Percentiles rank a stretch among this genome's conserved stretches.
Evolutionary conservation across 2,329 filamentous ascomycete genomes (phyloP).

Genomic region (Cladosporium sp.): DNA sequence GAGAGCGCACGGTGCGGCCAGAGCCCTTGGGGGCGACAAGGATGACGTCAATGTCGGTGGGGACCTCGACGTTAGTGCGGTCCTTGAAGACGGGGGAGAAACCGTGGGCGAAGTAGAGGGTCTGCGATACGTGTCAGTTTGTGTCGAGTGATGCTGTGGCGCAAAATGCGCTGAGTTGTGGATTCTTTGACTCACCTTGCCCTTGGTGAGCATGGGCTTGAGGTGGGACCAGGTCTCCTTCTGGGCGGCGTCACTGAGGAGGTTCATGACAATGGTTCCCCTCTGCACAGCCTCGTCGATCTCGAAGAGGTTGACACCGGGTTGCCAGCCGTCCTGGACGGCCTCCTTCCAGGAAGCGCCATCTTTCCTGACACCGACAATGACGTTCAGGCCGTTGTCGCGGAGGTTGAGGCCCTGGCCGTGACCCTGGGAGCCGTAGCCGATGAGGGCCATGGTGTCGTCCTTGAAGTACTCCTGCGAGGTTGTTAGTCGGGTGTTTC

Average conservation of each 20-base stretch:
- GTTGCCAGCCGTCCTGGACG: constrained; percentile 93
- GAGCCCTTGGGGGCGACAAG: constrained; percentile 99
- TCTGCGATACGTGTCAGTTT: constrained; percentile 55
- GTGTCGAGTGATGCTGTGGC: not conserved
- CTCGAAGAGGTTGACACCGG: constrained; percentile 98
- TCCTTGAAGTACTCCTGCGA: constrained; percentile 97
- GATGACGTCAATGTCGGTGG: constrained; percentile 96
- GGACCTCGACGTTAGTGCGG: constrained; percentile 97
- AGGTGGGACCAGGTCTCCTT: constrained; percentile 97
- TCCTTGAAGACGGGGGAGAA: constrained; percentile 99
- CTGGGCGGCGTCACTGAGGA: constrained; percentile 96
- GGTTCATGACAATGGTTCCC: constrained; percentile 98
- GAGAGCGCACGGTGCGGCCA: constrained; percentile 94
- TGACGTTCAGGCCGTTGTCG: constrained; percentile 99
- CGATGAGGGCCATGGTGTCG: constrained; percentile 97
- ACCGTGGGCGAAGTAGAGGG: constrained; percentile 99
- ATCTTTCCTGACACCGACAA: constrained; percentile 97
- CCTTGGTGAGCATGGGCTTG: constrained; percentile 97
- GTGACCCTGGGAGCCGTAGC: constrained; percentile 97
- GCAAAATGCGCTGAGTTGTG: not conserved
- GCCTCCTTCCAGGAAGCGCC: constrained; percentile 99
- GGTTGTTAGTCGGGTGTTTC: constrained; percentile 33
- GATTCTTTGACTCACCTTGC: constrained; percentile 73
- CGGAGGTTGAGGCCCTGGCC: constrained; percentile 99
- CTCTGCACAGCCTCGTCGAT: constrained; percentile 93